Evolutionary conservation across 148 eudicot genomes (phyloP).

Genomic region (Simmondsia chinensis): DNA sequence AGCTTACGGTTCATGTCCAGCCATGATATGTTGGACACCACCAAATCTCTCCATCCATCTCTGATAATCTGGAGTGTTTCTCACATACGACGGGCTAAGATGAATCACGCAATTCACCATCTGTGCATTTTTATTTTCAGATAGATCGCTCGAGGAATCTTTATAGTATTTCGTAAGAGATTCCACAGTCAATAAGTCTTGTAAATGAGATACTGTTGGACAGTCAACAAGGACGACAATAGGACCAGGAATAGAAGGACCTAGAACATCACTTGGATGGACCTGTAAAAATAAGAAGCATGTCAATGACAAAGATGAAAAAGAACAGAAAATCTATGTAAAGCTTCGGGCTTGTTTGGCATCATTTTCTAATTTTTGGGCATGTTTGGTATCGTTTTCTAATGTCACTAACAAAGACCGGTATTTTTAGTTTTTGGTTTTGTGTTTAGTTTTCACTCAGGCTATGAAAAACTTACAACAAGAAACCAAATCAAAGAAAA

Average conservation of each 20-base stretch:
- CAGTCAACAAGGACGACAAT: conserved; percentile 79
- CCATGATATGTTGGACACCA: conserved; percentile 71
- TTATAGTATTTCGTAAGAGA: conserved; percentile 47
- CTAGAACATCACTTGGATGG: conserved; percentile 81
- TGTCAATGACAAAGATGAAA: neutral
- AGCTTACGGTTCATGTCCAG: conserved; percentile 86
- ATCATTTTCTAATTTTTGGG: too few species aligned
- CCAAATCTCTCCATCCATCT: conserved; percentile 83
- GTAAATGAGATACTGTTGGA: conserved; percentile 68
- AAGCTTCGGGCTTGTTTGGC: too few species aligned
- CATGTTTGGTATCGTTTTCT: too few species aligned
- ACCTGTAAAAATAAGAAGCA: conserved; percentile 36
- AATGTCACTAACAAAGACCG: too few species aligned
- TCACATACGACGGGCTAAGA: conserved; percentile 55
- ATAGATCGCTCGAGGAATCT: conserved; percentile 21
- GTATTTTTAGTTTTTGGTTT: too few species aligned
- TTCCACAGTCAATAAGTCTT: conserved; percentile 36
- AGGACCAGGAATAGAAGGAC: conserved; percentile 91
- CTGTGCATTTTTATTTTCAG: conserved; percentile 32
- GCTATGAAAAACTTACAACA: too few species aligned
- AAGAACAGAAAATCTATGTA: too few species aligned
- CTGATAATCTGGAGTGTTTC: conserved; percentile 41
- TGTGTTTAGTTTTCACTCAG: too few species aligned
- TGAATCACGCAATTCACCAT: conserved; percentile 88
- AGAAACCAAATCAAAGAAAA: neutral